phyloP scores from a whole-genome alignment of 2,329 filamentous ascomycete genomes.

The Zelopaecilomyces penicillatus region DNA sequence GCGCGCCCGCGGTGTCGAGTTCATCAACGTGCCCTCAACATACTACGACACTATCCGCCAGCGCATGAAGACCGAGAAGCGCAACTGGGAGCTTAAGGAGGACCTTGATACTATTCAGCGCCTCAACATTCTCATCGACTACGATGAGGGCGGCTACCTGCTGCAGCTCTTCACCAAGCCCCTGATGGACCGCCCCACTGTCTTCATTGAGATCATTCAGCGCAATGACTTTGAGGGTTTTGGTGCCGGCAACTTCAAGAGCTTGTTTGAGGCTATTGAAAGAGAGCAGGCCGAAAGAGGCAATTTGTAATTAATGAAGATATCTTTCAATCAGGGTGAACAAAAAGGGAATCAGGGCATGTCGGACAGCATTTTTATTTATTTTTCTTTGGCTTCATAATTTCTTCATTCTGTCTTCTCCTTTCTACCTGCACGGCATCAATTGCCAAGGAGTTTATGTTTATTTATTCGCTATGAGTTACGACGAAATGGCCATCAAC shows the following conservation, averaged over 20 bases:
- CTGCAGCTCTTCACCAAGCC: constrained; percentile 74
- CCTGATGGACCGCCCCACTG: constrained; percentile 86
- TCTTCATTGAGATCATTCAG: constrained; percentile 96
- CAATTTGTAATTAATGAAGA: constrained; percentile 50
- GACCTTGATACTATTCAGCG: constrained; percentile 68
- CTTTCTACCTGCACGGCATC: no score
- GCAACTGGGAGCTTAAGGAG: constrained; percentile 61
- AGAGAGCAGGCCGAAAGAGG: constrained; percentile 80
- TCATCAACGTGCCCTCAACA: constrained; percentile 79
- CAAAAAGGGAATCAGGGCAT: no score
- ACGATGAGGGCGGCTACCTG: constrained; percentile 85
- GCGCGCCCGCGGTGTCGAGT: constrained; percentile 81
- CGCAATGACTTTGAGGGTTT: constrained; percentile 85
- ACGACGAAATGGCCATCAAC: no score
- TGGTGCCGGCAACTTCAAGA: constrained; percentile 93
- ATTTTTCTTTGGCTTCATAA: no score
- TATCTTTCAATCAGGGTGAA: neutral
- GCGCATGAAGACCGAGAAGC: constrained; percentile 57
- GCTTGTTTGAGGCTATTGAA: constrained; percentile 90
- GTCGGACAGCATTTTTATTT: no score
- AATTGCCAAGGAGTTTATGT: no score
- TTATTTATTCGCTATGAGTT: no score
- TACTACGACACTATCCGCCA: constrained; percentile 75
- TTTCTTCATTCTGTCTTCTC: no score
- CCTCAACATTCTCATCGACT: constrained; percentile 87